phyloP scores from a whole-genome alignment of 208 protist species.

The Leishmania braziliensis region DNA sequence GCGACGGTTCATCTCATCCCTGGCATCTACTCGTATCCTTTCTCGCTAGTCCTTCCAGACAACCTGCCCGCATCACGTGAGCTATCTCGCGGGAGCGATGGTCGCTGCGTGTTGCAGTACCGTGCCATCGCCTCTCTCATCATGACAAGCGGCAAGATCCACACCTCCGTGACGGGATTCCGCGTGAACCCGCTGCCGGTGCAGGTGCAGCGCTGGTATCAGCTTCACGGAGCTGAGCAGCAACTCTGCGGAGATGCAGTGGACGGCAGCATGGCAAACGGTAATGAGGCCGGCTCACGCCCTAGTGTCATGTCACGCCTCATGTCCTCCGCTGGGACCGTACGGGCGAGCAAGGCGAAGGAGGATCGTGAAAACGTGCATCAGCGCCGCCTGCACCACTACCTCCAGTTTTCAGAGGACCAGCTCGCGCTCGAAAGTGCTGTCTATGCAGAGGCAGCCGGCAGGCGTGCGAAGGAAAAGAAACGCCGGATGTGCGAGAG shows the following conservation, averaged over 20 bases:
- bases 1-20: constrained; percentile 35
- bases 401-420: constrained; percentile 23
- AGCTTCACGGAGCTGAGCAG: constrained; percentile 45
- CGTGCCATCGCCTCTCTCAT: constrained; percentile 42
- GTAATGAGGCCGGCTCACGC: neutral
- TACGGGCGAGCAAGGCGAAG: constrained; percentile 6
- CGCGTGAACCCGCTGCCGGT: constrained; percentile 51
- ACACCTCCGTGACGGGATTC: constrained; percentile 31
- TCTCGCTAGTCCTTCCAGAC: constrained; percentile 53
- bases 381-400: constrained; percentile 21
- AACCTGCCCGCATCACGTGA: constrained; percentile 47
- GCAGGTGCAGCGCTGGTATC: constrained; percentile 56
- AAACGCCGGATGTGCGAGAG: neutral
- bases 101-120: constrained; percentile 44
- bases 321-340: constrained; percentile 17
- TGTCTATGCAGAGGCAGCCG: constrained; percentile 12
- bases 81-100: constrained; percentile 30
- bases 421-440: constrained; percentile 18
- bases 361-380: constrained; percentile 1
- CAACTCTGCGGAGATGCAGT: constrained; percentile 1
- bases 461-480: neutral
- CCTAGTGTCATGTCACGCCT: constrained; percentile 7
- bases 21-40: constrained; percentile 74
- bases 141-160: constrained; percentile 25
- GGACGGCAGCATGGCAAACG: neutral